A percentile compares a stretch with the other conserved stretches of the same genome.
Conservation (phyloP, 768 basidiomycete species). For the Amanita molliuscula region DNA sequence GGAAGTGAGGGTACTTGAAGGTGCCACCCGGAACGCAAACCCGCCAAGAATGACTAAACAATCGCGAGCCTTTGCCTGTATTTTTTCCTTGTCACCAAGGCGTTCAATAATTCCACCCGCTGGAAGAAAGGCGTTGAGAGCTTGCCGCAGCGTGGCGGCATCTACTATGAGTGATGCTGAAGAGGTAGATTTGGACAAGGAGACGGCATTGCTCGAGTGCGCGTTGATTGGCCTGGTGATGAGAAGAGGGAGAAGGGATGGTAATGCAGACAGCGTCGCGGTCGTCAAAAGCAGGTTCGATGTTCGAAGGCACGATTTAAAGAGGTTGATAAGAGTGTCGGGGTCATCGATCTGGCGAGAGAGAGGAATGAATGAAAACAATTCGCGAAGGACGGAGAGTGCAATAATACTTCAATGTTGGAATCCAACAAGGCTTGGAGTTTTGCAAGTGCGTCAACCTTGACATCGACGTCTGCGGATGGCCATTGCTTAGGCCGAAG, state of each 20-base stretch:
- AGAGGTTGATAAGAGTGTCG: conserved; percentile 55
- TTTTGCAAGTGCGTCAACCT: conserved; percentile 72
- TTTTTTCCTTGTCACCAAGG: conserved; percentile 71
- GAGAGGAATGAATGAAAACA: conserved; percentile 1
- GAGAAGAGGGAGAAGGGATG: conserved; percentile 55
- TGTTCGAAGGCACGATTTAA: conserved; percentile 70
- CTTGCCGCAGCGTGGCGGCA: conserved; percentile 51
- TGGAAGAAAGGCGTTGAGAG: conserved; percentile 59
- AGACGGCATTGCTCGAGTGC: conserved; percentile 17
- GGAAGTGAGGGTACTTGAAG: conserved; percentile 29
- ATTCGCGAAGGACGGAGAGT: background rate
- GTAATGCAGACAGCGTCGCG: conserved; percentile 65
- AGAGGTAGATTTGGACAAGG: conserved; percentile 45
- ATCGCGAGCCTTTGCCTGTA: conserved; percentile 67
- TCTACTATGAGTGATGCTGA: conserved; percentile 38
- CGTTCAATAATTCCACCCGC: conserved; percentile 74
- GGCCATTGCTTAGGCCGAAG: conserved; percentile 6
- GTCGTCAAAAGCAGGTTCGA: conserved; percentile 76
- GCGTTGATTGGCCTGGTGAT: conserved; percentile 28
- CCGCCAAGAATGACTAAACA: conserved; percentile 67
- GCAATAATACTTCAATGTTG: conserved; percentile 46
- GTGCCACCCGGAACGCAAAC: conserved; percentile 53
- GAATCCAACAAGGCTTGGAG: conserved; percentile 68
- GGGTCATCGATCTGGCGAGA: conserved; percentile 53
- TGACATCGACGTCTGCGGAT: conserved; percentile 64